Base-by-base conservation (phyloP, 2,329 filamentous ascomycete genomes). In the Cladobotryum protrusum region DNA sequence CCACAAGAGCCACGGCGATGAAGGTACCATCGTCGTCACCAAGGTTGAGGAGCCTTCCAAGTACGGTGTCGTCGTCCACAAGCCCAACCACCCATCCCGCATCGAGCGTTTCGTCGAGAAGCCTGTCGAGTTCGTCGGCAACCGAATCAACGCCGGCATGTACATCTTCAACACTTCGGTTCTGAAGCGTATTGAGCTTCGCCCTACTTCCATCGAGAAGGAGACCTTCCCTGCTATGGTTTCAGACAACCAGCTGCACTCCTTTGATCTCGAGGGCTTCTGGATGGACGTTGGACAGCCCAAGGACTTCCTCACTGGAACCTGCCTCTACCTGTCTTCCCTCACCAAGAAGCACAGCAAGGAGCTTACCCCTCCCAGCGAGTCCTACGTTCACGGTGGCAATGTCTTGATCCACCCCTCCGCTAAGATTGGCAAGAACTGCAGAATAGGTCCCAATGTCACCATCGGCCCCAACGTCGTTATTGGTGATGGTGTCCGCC, bases 61-160 rank as follows among this genome's bases (percentile, higher is more conserved):
- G 75, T 99, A 97, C 70, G 92, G 92, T 82, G 92, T 99, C 61
- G 85, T 99, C 50, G 93, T 99, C 29, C 92, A 97, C 83, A 93
- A 95, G 78, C 89, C 90, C 55, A 87, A 85, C 70, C 89, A 96
- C 73, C 74, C 88, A 48, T 89, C 89, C 43, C 84, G 88, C 67
- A 97, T 99, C 71, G 93, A 99, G 73, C 90, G 93, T 60, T 99
- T 99, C 75, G 93, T 99, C 60, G 92, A 99, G 82, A 99, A 99
- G 80, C 92, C 92, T 35, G 89, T 97, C 67, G 89, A 97, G 74
- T 97, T 96, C 67, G 92, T 97, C 52, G 92, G 92, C 63, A 97
- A 97, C 81, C 87, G 92, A 58, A 97, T 97, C 80, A 97, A 97
- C 64, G 93, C 92, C 60, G 93, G 93, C 73, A 89, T 97, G 73